Conservation (phyloP, 2,329 filamentous ascomycete species). For the Alternaria arborescens region DNA sequence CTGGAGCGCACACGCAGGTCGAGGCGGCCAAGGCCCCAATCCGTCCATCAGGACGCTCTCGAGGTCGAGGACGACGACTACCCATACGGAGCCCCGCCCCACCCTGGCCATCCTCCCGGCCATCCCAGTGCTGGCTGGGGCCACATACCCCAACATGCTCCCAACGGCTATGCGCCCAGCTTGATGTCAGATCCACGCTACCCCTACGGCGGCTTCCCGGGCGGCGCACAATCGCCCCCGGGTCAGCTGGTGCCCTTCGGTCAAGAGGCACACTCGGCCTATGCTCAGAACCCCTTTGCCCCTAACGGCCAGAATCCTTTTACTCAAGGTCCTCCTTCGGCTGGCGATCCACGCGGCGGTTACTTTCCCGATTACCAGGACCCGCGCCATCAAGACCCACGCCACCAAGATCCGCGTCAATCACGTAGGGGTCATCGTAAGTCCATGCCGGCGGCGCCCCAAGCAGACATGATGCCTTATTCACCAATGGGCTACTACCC, state of each 20-base stretch:
- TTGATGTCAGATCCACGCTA: slow-evolving; percentile 48
- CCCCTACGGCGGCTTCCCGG: slow-evolving; percentile 38
- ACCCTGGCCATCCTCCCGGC: slow-evolving; percentile 41
- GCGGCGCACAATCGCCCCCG: slow-evolving; percentile 32
- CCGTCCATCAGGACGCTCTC: slow-evolving; percentile 53
- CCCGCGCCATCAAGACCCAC: slow-evolving; percentile 16
- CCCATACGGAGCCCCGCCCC: slow-evolving; percentile 46
- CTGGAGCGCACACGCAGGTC: slow-evolving; percentile 41
- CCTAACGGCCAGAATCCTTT: slow-evolving; percentile 39
- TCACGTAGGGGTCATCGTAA: slow-evolving; percentile 41
- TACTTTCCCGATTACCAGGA: slow-evolving; percentile 48
- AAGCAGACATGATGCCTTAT: slow-evolving; percentile 48
- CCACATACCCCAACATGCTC: slow-evolving; percentile 45
- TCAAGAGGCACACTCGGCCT: slow-evolving; percentile 49
- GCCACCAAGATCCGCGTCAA: slow-evolving; percentile 17
- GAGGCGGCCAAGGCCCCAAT: slow-evolving; percentile 45
- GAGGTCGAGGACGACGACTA: slow-evolving; percentile 59
- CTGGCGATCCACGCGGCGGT: slow-evolving; percentile 32
- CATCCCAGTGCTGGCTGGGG: slow-evolving; percentile 49
- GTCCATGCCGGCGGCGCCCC: slow-evolving; percentile 43
- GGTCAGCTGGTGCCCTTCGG: slow-evolving; percentile 46
- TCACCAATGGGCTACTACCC: slow-evolving; percentile 39
- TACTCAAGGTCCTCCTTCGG: slow-evolving; percentile 31
- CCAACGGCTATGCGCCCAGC: slow-evolving; percentile 51
- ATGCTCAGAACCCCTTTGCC: slow-evolving; percentile 46